Evolutionary conservation across 257 asterid species (phyloP), one percentile per base, ranked within the genome.

Genomic region (Primulina huaijiensis): DNA sequence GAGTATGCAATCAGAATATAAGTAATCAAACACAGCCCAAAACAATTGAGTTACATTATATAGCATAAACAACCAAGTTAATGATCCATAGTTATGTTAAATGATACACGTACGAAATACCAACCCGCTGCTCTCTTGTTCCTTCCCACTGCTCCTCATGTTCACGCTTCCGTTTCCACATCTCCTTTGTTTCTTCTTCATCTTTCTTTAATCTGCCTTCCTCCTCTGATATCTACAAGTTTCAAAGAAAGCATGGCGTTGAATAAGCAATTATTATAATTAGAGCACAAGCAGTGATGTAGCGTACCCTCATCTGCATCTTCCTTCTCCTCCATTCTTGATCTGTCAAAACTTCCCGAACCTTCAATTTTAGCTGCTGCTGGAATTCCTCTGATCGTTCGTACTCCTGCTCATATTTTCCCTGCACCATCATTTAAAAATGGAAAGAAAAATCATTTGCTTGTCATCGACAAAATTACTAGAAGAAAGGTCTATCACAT

Each of bases 91-190:
- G 57, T 14, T 27, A 29, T 12, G 31, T 52, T 6, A 69, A 11
- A 59, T 35, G 53, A 33, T 1, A 73, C 29, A 63, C 35, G 64
- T 56, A 71, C 1, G 55, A 62, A 69, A 60, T 63, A 76, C 92
- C 77, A 70, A 94, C 99, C 92, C 99, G 83, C 40, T 89, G 61
- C 80, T 94, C 99, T 75, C 99, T 82, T 23, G 99, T 94, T 80
- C 99, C 99, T 84, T 94, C 99, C 99, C 99, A 94, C 79, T 91
- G 97, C 87, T 94, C 98, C 82, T 94, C 99, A 10, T 94, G 98
- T 78, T 94, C 97, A 63, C 99, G 97, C 83, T 94, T 94, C 68
- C 97, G 88, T 75, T 94, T 94, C 98, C 97, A 91, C 96, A 85
- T 74, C 85, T 94, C 99, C 80, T 94, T 94, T 70, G 96, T 86